Evolutionary conservation across 208 protist species (phyloP).

Genomic region (Trypanosoma avium): DNA sequence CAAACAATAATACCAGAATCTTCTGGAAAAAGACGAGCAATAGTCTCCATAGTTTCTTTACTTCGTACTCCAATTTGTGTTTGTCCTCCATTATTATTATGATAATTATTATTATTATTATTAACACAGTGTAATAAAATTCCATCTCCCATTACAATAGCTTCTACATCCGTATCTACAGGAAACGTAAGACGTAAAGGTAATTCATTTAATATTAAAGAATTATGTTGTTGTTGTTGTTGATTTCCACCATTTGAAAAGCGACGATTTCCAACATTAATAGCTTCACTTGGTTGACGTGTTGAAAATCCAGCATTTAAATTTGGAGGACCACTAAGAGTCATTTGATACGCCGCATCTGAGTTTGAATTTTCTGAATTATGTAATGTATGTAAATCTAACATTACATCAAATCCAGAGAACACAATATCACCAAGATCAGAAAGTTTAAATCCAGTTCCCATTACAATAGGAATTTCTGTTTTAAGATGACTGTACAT

Average conservation of each 20-base stretch:
- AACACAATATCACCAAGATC: slow-evolving; percentile 55
- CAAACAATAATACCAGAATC: slow-evolving; percentile 62
- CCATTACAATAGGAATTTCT: slow-evolving; percentile 46
- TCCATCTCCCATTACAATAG: slow-evolving; percentile 47
- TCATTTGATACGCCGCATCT: background rate
- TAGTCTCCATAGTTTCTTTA: slow-evolving; percentile 56
- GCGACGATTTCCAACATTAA: background rate
- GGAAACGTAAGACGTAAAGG: slow-evolving; percentile 54
- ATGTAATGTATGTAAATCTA: slow-evolving; percentile 45
- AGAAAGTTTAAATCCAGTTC: slow-evolving; percentile 59
- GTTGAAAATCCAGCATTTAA: background rate
- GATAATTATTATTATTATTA: too few relatives aligned
- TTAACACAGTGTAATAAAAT: slow-evolving; percentile 64
- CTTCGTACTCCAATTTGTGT: slow-evolving; percentile 82
- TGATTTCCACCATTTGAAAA: background rate
- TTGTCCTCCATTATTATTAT: slow-evolving; percentile 18
- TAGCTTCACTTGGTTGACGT: slow-evolving; percentile 12
- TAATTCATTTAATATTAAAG: background rate
- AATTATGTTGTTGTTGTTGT: background rate
- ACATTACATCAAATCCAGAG: slow-evolving; percentile 38
- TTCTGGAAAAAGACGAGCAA: slow-evolving; percentile 42
- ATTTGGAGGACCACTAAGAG: background rate
- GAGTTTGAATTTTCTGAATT: background rate
- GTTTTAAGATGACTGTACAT: slow-evolving; percentile 32
- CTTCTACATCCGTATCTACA: slow-evolving; percentile 65